Conservation (phyloP, 192 early-diverging fungal species). For the Backusella westeae region DNA sequence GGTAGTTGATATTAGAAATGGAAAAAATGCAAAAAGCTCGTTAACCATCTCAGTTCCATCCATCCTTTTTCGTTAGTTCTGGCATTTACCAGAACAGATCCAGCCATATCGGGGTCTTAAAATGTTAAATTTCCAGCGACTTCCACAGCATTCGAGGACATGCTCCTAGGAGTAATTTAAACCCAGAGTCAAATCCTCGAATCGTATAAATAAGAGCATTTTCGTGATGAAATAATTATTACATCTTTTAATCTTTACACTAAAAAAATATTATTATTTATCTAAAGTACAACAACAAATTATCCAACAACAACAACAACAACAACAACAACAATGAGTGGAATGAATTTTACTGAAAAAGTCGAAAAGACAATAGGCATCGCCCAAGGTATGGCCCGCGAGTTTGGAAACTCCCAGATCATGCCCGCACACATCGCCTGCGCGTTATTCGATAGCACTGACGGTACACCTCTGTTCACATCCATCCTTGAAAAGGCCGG, state of each 20-base stretch:
- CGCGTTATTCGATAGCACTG: slow-evolving; percentile 79
- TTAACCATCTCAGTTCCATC: too few species aligned
- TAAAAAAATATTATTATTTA: not conserved
- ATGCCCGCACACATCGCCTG: slow-evolving; percentile 80
- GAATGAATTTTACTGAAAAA: slow-evolving; percentile 85
- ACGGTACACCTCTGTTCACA: slow-evolving; percentile 74
- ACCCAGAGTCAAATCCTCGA: not conserved
- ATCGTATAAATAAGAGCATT: not conserved
- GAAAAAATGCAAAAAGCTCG: not conserved
- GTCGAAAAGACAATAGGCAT: slow-evolving; percentile 63
- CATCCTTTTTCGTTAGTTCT: not conserved
- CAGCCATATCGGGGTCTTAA: not conserved
- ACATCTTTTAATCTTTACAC: not conserved
- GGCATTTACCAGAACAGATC: not conserved
- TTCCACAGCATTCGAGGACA: not conserved
- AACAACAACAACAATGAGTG: slow-evolving; percentile 39
- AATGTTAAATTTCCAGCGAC: not conserved
- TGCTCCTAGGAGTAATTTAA: not conserved
- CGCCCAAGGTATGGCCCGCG: slow-evolving; percentile 68
- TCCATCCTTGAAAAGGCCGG: slow-evolving; percentile 82
- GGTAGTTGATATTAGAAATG: not conserved
- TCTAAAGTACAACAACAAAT: not conserved
- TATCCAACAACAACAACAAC: slow-evolving; percentile 1
- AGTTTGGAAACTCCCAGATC: slow-evolving; percentile 74
- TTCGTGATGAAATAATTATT: not conserved